Base-by-base conservation (phyloP, 495 filamentous ascomycete species). In the Oidiodendron maius region DNA sequence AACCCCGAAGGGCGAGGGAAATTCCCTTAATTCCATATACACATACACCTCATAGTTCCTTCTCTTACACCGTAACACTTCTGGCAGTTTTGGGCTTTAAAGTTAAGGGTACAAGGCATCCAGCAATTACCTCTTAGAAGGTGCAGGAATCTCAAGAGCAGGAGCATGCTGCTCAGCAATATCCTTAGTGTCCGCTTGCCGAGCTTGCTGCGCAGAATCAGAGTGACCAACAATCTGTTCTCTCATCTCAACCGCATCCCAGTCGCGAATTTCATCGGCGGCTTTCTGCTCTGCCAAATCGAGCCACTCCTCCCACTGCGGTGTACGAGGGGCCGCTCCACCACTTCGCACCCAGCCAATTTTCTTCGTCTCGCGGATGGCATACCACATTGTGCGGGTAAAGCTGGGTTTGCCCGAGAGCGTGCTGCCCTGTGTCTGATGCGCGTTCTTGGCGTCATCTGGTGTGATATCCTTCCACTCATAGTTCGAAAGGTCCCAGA, bases 371-470 rank as follows among this genome's bases (percentile, higher is more conserved):
- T 72, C 70, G 13, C 69, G 66, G 38, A 80, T 75, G 5, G 73
- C 74, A 48, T 69, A 76, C 77, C 78, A 82, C 38, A 82, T 54
- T 11, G 71, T 78, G 11, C 71, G 59, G 3, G 77, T 80, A 49
- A 68, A 79, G 46, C 66, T 71, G 17, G 62, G 61, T 18, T 46
- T 43, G 6, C 60, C 67, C 44, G 72, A 71, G 2, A 63, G 52
- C 24, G 48, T 54, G 20, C 67, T 60, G 9, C 23, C 37, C 1
- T 44, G 28, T 18, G 51, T 26, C 1, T 21, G 25, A 15, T 61
- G 9, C 5, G 55, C 56, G 17, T 49, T n/a, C 26, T 44, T 21
- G 1, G 66, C 56, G 30, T 71, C 67, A 0, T 17, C 13, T 0
- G 68, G 64, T 3, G 69, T 75, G 30, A 69, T 52, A 38, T 71